Percentiles rank a stretch among this genome's conserved stretches.
These are phyloP conservation scores for Dendrothele bispora DNA, from an alignment of 768 basidiomycete species.

Conservation along the genomic window DNA sequence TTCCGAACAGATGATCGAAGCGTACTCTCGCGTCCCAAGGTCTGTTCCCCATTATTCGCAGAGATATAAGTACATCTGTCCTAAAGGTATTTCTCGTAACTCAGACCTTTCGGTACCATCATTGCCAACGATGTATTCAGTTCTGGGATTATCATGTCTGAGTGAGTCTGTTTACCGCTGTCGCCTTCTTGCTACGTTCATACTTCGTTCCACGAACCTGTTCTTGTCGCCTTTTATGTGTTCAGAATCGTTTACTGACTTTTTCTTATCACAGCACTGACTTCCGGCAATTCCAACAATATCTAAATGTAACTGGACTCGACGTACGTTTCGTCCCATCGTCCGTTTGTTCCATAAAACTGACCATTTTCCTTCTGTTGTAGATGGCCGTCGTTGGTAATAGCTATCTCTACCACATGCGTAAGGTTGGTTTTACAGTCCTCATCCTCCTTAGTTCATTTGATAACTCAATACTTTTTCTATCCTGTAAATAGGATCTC, in stretches of 20 bases:
- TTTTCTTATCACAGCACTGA: slow-evolving; percentile 64
- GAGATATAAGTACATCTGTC: slow-evolving; percentile 1
- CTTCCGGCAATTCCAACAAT: slow-evolving; percentile 91
- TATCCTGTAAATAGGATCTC: slow-evolving; percentile 41
- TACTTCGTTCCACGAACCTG: too few species aligned
- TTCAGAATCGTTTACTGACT: not conserved
- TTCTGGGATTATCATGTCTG: slow-evolving; percentile 86
- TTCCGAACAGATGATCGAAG: slow-evolving; percentile 90
- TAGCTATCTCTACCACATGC: slow-evolving; percentile 93
- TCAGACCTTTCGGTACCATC: slow-evolving; percentile 83
- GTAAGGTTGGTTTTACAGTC: slow-evolving; percentile 62
- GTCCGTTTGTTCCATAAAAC: not conserved
- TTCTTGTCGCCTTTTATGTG: too few species aligned
- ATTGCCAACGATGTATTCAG: slow-evolving; percentile 92
- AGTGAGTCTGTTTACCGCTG: slow-evolving; percentile 44
- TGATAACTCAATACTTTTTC: slow-evolving; percentile 2
- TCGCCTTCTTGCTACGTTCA: too few species aligned
- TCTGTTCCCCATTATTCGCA: slow-evolving; percentile 21
- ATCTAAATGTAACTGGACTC: slow-evolving; percentile 86
- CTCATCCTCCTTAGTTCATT: not conserved
- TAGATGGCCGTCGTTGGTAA: slow-evolving; percentile 92
- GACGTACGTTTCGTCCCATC: slow-evolving; percentile 55
- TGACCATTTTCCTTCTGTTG: slow-evolving; percentile 1
- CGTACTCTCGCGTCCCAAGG: slow-evolving; percentile 84
- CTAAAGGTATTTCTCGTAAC: not conserved